Base-by-base conservation (phyloP, 1,284 basidiomycete species). In the Sporisorium scitamineum region DNA sequence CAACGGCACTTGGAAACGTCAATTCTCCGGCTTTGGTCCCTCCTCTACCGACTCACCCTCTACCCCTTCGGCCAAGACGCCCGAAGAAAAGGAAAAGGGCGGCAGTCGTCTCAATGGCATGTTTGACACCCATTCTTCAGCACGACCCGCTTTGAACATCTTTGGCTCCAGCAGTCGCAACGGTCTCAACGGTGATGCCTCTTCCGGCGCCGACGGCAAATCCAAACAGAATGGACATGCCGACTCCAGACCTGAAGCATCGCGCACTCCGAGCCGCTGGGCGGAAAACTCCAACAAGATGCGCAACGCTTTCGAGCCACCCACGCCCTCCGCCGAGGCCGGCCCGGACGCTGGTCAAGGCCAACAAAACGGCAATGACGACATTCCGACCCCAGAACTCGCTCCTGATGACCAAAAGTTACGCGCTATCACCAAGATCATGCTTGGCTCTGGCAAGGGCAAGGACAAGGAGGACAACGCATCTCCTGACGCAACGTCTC, bases 371-470 rank as follows among this genome's bases (percentile, higher is more conserved):
- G 51, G 55, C 24, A 45, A 60, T 11, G 67, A 54, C 52, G 44
- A 56, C 5, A 31, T 70, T 13, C 60, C 72, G 2, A 75, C 72
- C 11, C 72, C 72, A 8, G 72, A 75, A n/a, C 67, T 75, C 16
- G 44, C 62, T 10, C 67, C 72, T 20, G 72, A 69, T 10, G 67
- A 53, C 3, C 68, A 70, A 20, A 78, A 67, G 59, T 45, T 76
- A 32, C 65, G 68, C 10, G 72, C 76, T 45, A 72, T 78, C 64
- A 75, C 71, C 58, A 78, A 78, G 54, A 71, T 78, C 63, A 78
- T 78, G 76, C 72, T 78, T 20, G 63, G 66, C 13, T 48, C 63
- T 22, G 47, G 42, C 50, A 61, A 64, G 54, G 56, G 51, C 16
- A 59, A 56, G 39, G 59, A 64, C 24, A 52, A 65, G 37, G 48